phyloP scores from a whole-genome alignment of 164 flowering plant genomes.

The Aristolochia fimbriata region DNA sequence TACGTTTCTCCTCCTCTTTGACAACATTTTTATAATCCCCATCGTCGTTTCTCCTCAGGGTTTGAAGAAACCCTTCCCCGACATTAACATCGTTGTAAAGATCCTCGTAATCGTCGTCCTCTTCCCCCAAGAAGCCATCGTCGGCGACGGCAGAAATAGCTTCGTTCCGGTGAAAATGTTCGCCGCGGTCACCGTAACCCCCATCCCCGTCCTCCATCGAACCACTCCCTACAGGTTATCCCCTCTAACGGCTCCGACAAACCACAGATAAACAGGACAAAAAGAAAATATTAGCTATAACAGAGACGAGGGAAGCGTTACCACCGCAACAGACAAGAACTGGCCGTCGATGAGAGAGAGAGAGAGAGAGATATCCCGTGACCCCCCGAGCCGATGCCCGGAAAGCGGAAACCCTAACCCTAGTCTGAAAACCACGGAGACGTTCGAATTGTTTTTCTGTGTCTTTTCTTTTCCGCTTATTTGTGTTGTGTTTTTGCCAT shows the following conservation, averaged over 20 bases:
- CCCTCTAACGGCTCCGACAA: background rate
- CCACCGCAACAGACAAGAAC: no score
- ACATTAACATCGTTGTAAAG: conserved; percentile 87
- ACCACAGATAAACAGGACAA: background rate
- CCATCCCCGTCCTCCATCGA: conserved; percentile 50
- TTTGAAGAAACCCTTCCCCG: conserved; percentile 67
- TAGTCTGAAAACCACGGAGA: no score
- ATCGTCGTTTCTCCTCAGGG: conserved; percentile 43
- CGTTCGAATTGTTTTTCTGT: no score
- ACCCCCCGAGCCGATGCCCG: no score
- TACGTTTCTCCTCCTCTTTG: background rate
- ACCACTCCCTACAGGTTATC: background rate
- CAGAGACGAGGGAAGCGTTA: background rate
- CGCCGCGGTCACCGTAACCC: conserved; percentile 32
- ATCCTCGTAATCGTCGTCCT: conserved; percentile 77
- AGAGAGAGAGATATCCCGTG: no score
- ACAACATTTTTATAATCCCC: background rate
- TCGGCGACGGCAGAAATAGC: conserved; percentile 79
- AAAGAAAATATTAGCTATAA: background rate
- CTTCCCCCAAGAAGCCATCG: conserved; percentile 55
- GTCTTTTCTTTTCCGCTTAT: no score
- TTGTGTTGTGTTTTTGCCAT: no score
- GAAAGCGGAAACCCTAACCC: no score
- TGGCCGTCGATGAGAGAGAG: no score
- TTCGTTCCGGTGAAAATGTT: conserved; percentile 60